A percentile compares a stretch with the other conserved stretches of the same genome.
These are phyloP conservation scores for Paramecium caudatum DNA, from an alignment of 73 alveolate genomes.

Conservation along the genomic window DNA sequence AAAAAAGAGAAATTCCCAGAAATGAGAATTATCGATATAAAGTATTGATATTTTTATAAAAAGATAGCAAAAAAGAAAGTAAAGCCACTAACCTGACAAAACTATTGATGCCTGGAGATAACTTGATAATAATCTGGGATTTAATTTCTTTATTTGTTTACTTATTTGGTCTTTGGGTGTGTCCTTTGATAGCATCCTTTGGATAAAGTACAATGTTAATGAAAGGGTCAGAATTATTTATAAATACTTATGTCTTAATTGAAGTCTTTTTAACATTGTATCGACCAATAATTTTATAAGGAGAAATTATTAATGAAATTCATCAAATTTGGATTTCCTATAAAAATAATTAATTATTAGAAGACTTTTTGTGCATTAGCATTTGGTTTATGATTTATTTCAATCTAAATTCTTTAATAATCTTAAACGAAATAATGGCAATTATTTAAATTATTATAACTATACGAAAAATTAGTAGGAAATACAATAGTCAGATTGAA, in stretches of 20 bases:
- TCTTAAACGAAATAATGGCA: conserved; percentile 7
- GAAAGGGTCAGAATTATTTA: neutral
- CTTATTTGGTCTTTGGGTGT: neutral
- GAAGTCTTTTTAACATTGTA: neutral
- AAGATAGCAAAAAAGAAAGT: neutral
- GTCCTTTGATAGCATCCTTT: conserved; percentile 20
- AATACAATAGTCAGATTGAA: conserved; percentile 3
- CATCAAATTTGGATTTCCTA: neutral
- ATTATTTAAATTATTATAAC: neutral
- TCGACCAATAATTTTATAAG: neutral
- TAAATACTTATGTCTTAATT: neutral
- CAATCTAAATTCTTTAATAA: neutral
- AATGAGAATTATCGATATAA: neutral
- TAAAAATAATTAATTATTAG: neutral
- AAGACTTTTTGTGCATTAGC: neutral
- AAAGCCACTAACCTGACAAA: neutral
- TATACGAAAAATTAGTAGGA: neutral
- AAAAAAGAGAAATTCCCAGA: neutral
- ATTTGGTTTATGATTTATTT: conserved; percentile 46
- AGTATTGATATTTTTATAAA: neutral
- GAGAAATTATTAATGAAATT: conserved; percentile 20
- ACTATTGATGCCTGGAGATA: neutral
- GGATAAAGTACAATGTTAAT: neutral
- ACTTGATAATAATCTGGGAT: conserved; percentile 3
- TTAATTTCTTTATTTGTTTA: neutral